Base-by-base conservation (phyloP, 2,329 filamentous ascomycete species). In the Sclerotinia subarctica region DNA sequence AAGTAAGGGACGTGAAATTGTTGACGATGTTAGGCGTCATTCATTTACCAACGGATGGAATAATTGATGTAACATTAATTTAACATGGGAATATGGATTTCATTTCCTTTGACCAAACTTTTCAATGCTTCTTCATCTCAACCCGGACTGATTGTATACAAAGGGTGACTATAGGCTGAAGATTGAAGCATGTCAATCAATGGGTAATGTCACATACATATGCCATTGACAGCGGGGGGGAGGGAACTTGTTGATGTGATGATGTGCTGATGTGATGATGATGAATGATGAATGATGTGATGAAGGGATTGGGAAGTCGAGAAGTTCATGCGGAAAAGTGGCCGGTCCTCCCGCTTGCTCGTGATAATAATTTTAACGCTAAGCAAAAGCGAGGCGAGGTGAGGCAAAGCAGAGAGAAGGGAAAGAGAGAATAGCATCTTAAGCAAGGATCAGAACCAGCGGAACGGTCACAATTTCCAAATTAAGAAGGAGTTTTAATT, bases 401-500 rank as follows among this genome's bases (percentile, higher is more conserved):
- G 8, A 54, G 52, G 32, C 53, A 38, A 56, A 29, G 11, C 19
- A 13, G 29, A 56, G 53, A 29, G 21, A 56, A 24, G 13, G 32
- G 21, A 38, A 56, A 56, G 32, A 38, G 32, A 32, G 38, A 38
- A 54, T 13, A 13, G 38, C 26, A 54, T 29, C 29, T 21, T 15
- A n/a, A 42, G 24, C 57, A 59, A 59, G 57, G 42, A 32, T 60
- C 5, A 7, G 42, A 60, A 47, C 26, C 57, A 60, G 32, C 26
- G 8, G 21, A 46, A 35, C 42, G 26, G 58, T 60, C 44, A 60
- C n/a, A 60, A 60, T 44, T 60, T 60, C 58, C 58, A 4, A 24
- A 60, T 24, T 17, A 49, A 60, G 57, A 49, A 60, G 44, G 57
- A 32, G 57, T 32, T 29, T 35, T 10, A 29, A 17, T 21, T 6